Base-by-base conservation (phyloP, 768 basidiomycete species). In the Tricholomella constricta region DNA sequence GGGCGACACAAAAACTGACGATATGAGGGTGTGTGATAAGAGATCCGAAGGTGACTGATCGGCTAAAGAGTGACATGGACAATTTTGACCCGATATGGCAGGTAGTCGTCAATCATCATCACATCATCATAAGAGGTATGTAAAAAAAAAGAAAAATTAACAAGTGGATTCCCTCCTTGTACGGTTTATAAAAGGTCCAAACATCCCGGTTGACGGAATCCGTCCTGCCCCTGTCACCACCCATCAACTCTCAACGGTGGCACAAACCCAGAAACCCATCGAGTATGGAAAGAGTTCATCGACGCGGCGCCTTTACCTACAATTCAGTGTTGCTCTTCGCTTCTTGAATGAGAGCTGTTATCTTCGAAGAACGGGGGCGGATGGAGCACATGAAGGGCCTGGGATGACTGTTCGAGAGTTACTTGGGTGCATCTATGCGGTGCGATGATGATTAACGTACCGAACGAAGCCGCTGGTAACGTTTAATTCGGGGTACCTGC, bases 301-400 rank as follows among this genome's bases (percentile, higher is more conserved):
- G n/a, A n/a, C n/a, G n/a, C 19, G 3, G 20, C 7, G 17, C n/a
- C 12, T 32, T 37, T 44, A 32, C 35, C 56, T 44, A 55, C 27
- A 52, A 52, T 17, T 56, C 52, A 45, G 41, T 48, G 32, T 34
- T 63, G 11, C 48, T 56, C 61, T 61, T 66, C 25, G 69, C 62
- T 36, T 71, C 62, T 40, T 63, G 57, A 47, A 75, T 65, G 52
- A 73, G 62, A 31, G 51, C 47, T 11, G 62, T 36, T 20, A 66
- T 56, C 48, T 68, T 60, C 42, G 67, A 63, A 38, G 69, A 74
- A 47, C 81, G 78, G 29, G 80, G 75, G 36, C 63, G 71, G 49
- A 83, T 79, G 44, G 61, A 59, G 57, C 78, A 82, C 32, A 51
- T 62, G 64, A 82, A 82, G 38, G 76, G 76, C 59, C 77, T 75